Evolutionary conservation across 2,329 filamentous ascomycete genomes (phyloP).

Genomic region (Rhynchosporium graminicola): DNA sequence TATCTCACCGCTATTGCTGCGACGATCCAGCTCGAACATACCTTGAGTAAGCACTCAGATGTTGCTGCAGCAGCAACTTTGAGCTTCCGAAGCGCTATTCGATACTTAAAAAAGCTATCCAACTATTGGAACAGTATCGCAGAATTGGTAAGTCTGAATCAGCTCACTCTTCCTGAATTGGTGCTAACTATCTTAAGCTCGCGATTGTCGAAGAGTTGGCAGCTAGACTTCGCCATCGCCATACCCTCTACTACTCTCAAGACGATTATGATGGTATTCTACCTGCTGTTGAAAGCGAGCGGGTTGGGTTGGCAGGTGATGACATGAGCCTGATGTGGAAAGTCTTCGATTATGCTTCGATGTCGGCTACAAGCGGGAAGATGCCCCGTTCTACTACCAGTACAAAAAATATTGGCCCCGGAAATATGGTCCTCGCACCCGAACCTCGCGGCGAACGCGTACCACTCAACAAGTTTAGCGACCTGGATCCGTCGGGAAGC

Average conservation of each 20-base stretch:
- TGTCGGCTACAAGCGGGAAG: conserved; percentile 21
- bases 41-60: conserved; percentile 27
- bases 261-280: conserved; percentile 30
- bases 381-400: neutral
- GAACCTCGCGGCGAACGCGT: neutral
- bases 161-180: neutral
- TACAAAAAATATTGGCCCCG: neutral
- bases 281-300: conserved; percentile 25
- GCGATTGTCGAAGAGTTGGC: conserved; percentile 27
- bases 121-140: conserved; percentile 28
- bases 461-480: neutral
- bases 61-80: conserved; percentile 26
- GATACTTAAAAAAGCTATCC: conserved; percentile 25
- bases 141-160: conserved; percentile 19
- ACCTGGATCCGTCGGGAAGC: no score
- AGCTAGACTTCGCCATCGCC: conserved; percentile 24
- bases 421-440: neutral
- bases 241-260: conserved; percentile 29
- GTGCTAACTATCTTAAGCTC: conserved; percentile 19
- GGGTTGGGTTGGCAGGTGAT: conserved; percentile 25
- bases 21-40: conserved; percentile 29
- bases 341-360: conserved; percentile 29
- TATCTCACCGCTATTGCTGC: conserved; percentile 28
- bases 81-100: conserved; percentile 25
- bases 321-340: conserved; percentile 29